A percentile compares a stretch with the other conserved stretches of the same genome.
phyloP scores from a whole-genome alignment of 768 basidiomycete species.

The Strobilomyces confusus region DNA sequence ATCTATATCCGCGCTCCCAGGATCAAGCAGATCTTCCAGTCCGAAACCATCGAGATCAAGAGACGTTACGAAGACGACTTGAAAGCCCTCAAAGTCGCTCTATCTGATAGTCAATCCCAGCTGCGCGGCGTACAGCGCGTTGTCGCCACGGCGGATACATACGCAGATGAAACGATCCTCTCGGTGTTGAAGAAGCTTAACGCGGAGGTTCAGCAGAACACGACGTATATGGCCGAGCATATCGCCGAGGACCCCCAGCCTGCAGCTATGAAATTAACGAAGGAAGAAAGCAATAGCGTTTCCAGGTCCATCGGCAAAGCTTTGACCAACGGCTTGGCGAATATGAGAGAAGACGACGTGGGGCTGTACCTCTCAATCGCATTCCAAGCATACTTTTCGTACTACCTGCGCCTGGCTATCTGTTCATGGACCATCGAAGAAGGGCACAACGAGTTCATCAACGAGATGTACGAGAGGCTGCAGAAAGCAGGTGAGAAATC shows the following conservation, averaged over 20 bases:
- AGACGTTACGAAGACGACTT: slow-evolving; percentile 1
- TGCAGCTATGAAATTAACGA: not conserved
- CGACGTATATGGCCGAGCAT: slow-evolving; percentile 6
- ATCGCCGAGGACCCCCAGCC: not conserved
- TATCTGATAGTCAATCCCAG: slow-evolving; percentile 2
- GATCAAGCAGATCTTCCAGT: slow-evolving; percentile 11
- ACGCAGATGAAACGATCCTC: slow-evolving; percentile 6
- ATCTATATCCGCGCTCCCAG: slow-evolving; percentile 7
- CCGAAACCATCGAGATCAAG: slow-evolving; percentile 5
- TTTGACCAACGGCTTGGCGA: not conserved
- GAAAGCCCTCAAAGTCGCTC: not conserved
- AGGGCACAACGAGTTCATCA: slow-evolving; percentile 1
- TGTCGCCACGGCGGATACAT: slow-evolving; percentile 3
- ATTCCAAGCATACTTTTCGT: slow-evolving; percentile 2
- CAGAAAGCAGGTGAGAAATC: slow-evolving; percentile 3
- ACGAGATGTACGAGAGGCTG: slow-evolving; percentile 6
- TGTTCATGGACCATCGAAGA: slow-evolving; percentile 13
- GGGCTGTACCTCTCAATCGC: slow-evolving; percentile 4
- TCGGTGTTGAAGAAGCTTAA: slow-evolving; percentile 11
- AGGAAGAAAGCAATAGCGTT: not conserved
- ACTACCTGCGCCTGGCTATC: not conserved
- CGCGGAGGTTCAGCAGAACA: slow-evolving; percentile 10
- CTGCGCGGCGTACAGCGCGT: slow-evolving; percentile 1
- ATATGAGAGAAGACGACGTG: not conserved
- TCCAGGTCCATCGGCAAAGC: slow-evolving; percentile 1